Percentiles rank a stretch among this genome's conserved stretches.
phyloP scores from a whole-genome alignment of 164 flowering plant species.

The Macadamia integrifolia region DNA sequence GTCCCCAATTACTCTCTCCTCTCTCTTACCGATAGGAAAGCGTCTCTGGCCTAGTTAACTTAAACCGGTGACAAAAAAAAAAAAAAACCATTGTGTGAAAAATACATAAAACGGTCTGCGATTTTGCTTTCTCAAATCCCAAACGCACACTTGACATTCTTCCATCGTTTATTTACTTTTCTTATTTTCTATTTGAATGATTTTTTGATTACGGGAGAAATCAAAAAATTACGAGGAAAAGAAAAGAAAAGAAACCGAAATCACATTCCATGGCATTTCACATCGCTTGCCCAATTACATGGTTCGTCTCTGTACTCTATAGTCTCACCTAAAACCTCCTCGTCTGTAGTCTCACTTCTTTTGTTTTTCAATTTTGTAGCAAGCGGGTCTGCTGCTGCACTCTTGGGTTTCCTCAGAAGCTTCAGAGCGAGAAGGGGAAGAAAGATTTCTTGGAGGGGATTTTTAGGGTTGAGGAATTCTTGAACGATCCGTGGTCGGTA shows the following conservation, averaged over 20 bases:
- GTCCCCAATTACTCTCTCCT: too few species aligned
- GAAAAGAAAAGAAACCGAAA: neutral
- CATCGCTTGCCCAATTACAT: conserved; percentile 98
- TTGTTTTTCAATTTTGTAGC: conserved; percentile 28
- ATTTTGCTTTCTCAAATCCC: too few species aligned
- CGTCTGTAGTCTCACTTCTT: too few species aligned
- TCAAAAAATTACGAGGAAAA: neutral
- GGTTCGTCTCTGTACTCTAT: conserved; percentile 33
- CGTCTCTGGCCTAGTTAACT: too few species aligned
- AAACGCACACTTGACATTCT: too few species aligned
- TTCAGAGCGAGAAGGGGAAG: conserved; percentile 37
- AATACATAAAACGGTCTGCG: too few species aligned
- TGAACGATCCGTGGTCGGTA: conserved; percentile 54
- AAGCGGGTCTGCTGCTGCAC: conserved; percentile 70
- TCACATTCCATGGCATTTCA: conserved; percentile 79
- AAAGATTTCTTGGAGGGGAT: conserved; percentile 45
- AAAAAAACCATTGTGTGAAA: too few species aligned
- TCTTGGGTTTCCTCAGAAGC: conserved; percentile 58
- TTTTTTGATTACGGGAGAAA: conserved; percentile 5
- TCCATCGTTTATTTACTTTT: neutral
- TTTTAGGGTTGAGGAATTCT: conserved; percentile 41
- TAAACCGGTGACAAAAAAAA: too few species aligned
- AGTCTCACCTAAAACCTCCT: conserved; percentile 6
- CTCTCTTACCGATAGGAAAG: too few species aligned
- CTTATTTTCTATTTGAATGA: neutral